Percentiles rank a stretch among this genome's conserved stretches.
phyloP scores from a whole-genome alignment of 352 stramenopile genomes.

The Phytopythium aichiense region DNA sequence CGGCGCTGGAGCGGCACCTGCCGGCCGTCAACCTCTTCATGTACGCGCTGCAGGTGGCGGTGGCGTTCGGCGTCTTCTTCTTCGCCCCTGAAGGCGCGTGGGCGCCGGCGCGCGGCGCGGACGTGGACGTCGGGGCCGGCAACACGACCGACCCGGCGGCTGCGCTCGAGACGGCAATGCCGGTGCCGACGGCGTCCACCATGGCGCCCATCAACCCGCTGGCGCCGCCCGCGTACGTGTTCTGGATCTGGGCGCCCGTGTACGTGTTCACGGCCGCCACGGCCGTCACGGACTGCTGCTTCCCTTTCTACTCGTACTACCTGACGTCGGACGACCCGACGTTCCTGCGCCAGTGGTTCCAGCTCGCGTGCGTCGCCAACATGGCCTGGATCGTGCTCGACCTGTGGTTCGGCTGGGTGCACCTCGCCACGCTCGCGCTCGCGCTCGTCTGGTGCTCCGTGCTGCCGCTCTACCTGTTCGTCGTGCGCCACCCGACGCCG shows the following conservation, averaged over 20 bases:
- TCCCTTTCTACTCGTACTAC: slow-evolving; percentile 54
- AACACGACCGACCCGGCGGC: slow-evolving; percentile 9
- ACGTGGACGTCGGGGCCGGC: slow-evolving; percentile 12
- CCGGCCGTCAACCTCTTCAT: slow-evolving; percentile 28
- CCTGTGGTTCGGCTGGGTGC: slow-evolving; percentile 49
- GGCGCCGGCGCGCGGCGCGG: slow-evolving; percentile 9
- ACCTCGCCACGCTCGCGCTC: slow-evolving; percentile 51
- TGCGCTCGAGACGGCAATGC: not conserved
- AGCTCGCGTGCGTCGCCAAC: slow-evolving; percentile 45
- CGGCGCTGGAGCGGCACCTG: slow-evolving; percentile 17
- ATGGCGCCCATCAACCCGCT: slow-evolving; percentile 30
- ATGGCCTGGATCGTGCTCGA: slow-evolving; percentile 44
- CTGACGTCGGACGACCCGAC: slow-evolving; percentile 37
- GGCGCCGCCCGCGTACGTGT: slow-evolving; percentile 37
- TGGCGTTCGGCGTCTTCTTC: slow-evolving; percentile 17
- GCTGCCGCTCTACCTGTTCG: slow-evolving; percentile 50
- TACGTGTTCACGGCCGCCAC: slow-evolving; percentile 44
- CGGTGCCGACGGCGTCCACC: slow-evolving; percentile 20
- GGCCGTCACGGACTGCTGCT: slow-evolving; percentile 48
- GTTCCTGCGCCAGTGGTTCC: slow-evolving; percentile 50
- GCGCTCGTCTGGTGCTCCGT: slow-evolving; percentile 53
- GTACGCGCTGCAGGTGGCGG: slow-evolving; percentile 23
- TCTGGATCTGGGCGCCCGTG: slow-evolving; percentile 52
- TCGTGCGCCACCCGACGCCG: slow-evolving; percentile 43
- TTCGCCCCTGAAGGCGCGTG: slow-evolving; percentile 32